Evolutionary conservation across 2,329 filamentous ascomycete species (phyloP).

Genomic region (Ceratocystis diversiconidia): DNA sequence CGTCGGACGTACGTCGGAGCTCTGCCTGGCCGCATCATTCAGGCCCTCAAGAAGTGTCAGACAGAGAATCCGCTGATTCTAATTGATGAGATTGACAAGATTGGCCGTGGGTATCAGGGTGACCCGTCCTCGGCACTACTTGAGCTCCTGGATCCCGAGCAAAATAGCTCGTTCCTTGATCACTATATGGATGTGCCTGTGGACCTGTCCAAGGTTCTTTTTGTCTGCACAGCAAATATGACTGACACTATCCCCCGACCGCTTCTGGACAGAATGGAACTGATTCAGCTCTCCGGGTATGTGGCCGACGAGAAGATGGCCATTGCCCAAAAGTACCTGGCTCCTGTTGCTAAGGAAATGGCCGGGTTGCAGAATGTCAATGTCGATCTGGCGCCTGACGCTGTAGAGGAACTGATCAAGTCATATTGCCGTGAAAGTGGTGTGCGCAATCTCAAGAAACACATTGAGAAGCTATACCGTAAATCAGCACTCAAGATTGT

Average conservation of each 20-base stretch:
- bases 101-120: slow-evolving; percentile 88
- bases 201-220: slow-evolving; percentile 91
- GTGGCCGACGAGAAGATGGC: slow-evolving; percentile 98
- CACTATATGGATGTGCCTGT: slow-evolving; percentile 98
- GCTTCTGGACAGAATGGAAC: slow-evolving; percentile 90
- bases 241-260: slow-evolving; percentile 94
- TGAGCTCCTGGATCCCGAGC: slow-evolving; percentile 88
- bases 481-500: slow-evolving; percentile 97
- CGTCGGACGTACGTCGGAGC: slow-evolving; percentile 92
- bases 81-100: slow-evolving; percentile 97
- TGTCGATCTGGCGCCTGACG: slow-evolving; percentile 71
- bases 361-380: slow-evolving; percentile 83
- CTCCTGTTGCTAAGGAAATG: slow-evolving; percentile 84
- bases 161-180: slow-evolving; percentile 93
- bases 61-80: slow-evolving; percentile 94
- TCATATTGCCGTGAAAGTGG: slow-evolving; percentile 96
- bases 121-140: slow-evolving; percentile 89
- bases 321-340: slow-evolving; percentile 85
- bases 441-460: slow-evolving; percentile 95
- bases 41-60: slow-evolving; percentile 96
- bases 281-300: slow-evolving; percentile 91
- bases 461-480: slow-evolving; percentile 97
- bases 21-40: slow-evolving; percentile 88
- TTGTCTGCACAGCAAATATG: slow-evolving; percentile 98
- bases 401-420: slow-evolving; percentile 94